Evolutionary conservation across 441 rosid genomes (phyloP).

Genomic region (Populus hybrid): DNA sequence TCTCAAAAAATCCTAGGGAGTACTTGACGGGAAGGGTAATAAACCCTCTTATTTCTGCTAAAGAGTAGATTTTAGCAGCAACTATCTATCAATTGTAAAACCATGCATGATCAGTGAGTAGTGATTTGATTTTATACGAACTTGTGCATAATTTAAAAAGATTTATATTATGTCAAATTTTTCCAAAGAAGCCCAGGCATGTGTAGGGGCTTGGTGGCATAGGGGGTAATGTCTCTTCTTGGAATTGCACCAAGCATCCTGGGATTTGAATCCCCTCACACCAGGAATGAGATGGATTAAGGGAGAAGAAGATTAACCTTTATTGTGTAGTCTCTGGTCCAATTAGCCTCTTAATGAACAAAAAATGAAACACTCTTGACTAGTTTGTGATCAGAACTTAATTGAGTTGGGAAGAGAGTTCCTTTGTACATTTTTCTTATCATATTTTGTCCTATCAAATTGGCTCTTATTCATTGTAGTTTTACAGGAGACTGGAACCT

Average conservation of each 20-base stretch:
- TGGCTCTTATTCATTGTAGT: constrained; percentile 13
- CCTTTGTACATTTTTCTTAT: not conserved
- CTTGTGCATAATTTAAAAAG: not conserved
- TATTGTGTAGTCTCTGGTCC: not conserved
- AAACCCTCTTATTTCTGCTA: not conserved
- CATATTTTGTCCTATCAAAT: not conserved
- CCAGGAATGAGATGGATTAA: not conserved
- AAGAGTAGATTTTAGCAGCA: not conserved
- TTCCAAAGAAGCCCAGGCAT: not conserved
- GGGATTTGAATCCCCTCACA: not conserved
- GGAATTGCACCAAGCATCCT: not conserved
- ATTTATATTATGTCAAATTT: too few relatives aligned
- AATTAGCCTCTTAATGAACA: not conserved
- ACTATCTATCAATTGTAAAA: not conserved
- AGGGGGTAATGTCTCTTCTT: not conserved
- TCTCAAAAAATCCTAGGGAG: not conserved
- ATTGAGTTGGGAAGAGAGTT: not conserved
- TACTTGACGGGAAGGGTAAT: not conserved
- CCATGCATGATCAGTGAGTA: not conserved
- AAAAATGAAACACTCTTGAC: not conserved
- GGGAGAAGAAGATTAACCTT: not conserved
- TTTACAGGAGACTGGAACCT: constrained; percentile 85
- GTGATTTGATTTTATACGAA: too few relatives aligned
- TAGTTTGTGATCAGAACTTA: not conserved
- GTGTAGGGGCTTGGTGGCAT: not conserved